Evolutionary conservation across 2,329 filamentous ascomycete species (phyloP).

Genomic region (Cladosporium sp.): DNA sequence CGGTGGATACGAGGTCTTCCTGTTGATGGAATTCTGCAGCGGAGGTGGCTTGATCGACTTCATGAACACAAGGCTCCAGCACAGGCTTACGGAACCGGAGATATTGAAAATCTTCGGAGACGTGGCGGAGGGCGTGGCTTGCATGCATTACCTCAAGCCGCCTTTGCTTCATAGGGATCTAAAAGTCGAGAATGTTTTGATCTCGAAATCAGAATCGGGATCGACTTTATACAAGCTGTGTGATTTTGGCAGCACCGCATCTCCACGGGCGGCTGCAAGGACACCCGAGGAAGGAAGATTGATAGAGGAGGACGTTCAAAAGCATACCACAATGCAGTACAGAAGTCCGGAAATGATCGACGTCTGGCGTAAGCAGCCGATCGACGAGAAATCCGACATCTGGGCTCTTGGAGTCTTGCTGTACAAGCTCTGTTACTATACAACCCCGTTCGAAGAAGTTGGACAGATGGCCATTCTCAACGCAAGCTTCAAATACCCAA

Average conservation of each 20-base stretch:
- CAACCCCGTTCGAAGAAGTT: constrained; percentile 95
- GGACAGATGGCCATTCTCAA: constrained; percentile 97
- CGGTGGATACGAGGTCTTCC: constrained; percentile 93
- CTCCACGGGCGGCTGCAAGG: constrained; percentile 76
- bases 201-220: constrained; percentile 57
- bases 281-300: constrained; percentile 83
- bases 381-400: constrained; percentile 98
- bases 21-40: constrained; percentile 96
- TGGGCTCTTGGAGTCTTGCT: constrained; percentile 93
- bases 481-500: constrained; percentile 87
- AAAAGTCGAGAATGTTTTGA: constrained; percentile 97
- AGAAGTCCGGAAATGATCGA: constrained; percentile 98
- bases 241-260: constrained; percentile 91
- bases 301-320: constrained; percentile 95
- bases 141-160: constrained; percentile 98
- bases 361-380: constrained; percentile 91
- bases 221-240: constrained; percentile 86
- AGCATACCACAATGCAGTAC: constrained; percentile 95
- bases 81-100: constrained; percentile 94
- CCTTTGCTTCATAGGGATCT: constrained; percentile 88
- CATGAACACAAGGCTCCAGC: constrained; percentile 97
- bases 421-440: constrained; percentile 99
- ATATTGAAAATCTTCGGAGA: constrained; percentile 96
- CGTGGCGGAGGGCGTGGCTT: constrained; percentile 91
- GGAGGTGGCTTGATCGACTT: constrained; percentile 97